A percentile compares a stretch with the other conserved stretches of the same genome.
Conservation (phyloP, 306 rosid genomes). For the Lablab purpureus region DNA sequence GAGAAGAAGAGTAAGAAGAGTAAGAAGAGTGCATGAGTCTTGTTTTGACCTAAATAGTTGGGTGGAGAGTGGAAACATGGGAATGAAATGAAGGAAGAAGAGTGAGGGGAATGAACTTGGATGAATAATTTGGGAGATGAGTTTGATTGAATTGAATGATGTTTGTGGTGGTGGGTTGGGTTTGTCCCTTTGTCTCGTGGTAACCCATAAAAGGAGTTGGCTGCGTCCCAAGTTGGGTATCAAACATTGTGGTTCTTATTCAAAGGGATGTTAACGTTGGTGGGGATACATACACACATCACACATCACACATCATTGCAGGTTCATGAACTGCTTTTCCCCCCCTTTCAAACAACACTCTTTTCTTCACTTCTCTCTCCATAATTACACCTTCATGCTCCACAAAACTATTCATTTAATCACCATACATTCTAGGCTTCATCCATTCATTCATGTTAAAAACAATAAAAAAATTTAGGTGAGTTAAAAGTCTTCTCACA, state of each 20-base stretch:
- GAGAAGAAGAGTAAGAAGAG: too few relatives aligned
- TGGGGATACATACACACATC: background rate
- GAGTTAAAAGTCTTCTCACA: too few relatives aligned
- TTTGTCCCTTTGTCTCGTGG: slow-evolving; percentile 46
- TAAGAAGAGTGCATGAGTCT: background rate
- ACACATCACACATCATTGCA: slow-evolving; percentile 39
- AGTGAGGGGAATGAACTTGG: slow-evolving; percentile 11
- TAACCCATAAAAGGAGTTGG: slow-evolving; percentile 40
- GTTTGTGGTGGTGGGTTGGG: slow-evolving; percentile 21
- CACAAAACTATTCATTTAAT: too few relatives aligned
- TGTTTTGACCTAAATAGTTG: slow-evolving; percentile 5
- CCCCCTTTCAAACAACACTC: too few relatives aligned
- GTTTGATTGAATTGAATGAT: slow-evolving; percentile 1
- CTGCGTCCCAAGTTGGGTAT: slow-evolving; percentile 47
- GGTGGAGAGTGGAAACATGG: background rate
- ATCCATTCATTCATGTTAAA: background rate
- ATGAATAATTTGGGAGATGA: slow-evolving; percentile 23
- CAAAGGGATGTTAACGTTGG: slow-evolving; percentile 15
- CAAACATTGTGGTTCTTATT: slow-evolving; percentile 36
- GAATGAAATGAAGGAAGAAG: too few relatives aligned
- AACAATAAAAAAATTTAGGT: too few relatives aligned
- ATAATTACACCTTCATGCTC: too few relatives aligned
- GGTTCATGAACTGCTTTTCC: slow-evolving; percentile 43
- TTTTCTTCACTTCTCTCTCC: background rate
- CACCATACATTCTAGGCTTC: too few relatives aligned